phyloP scores from a whole-genome alignment of 352 stramenopile species.

The Phytophthora constricta region DNA sequence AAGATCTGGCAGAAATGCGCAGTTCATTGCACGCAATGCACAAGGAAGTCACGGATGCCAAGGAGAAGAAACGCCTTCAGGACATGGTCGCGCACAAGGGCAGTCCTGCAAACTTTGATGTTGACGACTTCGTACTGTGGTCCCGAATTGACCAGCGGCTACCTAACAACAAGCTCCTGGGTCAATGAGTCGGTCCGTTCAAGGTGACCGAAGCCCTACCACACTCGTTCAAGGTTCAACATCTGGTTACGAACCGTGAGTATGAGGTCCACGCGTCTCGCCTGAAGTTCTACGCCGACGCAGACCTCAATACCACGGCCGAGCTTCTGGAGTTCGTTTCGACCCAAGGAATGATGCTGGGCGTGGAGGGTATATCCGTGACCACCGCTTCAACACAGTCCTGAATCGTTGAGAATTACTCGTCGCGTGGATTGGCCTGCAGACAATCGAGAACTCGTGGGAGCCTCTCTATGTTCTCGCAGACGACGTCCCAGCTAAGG shows the following conservation, averaged over 20 bases:
- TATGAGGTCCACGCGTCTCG: conserved; percentile 16
- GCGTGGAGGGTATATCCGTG: conserved; percentile 4
- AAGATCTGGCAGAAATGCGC: no score
- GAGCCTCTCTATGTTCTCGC: not conserved
- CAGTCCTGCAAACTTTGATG: conserved; percentile 16
- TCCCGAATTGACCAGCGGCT: conserved; percentile 24
- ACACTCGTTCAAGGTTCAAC: conserved; percentile 18
- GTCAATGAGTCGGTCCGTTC: conserved; percentile 29
- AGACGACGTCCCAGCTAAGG: conserved; percentile 1
- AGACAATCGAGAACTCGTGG: conserved; percentile 4
- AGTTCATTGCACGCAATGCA: conserved; percentile 5
- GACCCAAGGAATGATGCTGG: conserved; percentile 5
- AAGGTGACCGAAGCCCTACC: not conserved
- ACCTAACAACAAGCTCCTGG: conserved; percentile 24
- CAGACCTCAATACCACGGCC: conserved; percentile 1
- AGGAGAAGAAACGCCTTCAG: not conserved
- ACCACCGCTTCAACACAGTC: not conserved
- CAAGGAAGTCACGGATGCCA: conserved; percentile 8
- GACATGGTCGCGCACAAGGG: conserved; percentile 13
- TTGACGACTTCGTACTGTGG: conserved; percentile 30
- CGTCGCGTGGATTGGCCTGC: not conserved
- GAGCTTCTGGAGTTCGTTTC: conserved; percentile 10
- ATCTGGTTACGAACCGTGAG: conserved; percentile 6
- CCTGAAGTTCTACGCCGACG: not conserved
- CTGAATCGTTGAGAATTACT: conserved; percentile 4